phyloP scores from a whole-genome alignment of 2,329 filamentous ascomycete genomes.

The Fusarium stilboides region DNA sequence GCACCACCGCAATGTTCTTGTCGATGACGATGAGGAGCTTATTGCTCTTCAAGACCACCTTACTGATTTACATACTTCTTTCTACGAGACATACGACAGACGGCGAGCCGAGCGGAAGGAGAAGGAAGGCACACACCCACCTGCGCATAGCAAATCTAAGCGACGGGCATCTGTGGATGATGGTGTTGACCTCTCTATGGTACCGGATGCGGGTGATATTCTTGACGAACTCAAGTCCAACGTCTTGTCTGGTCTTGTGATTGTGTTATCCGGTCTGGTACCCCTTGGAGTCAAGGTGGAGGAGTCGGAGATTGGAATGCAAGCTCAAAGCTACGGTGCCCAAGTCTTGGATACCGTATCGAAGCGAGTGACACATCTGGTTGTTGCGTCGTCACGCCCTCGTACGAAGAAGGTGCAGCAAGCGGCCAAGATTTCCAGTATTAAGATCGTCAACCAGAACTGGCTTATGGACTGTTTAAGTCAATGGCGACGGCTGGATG shows the following conservation, averaged over 20 bases:
- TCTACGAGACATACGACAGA: constrained; percentile 87
- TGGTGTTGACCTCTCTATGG: constrained; percentile 63
- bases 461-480: constrained; percentile 91
- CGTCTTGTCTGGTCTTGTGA: constrained; percentile 80
- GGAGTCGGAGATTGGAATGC: constrained; percentile 87
- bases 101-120: constrained; percentile 58
- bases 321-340: constrained; percentile 89
- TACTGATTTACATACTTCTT: constrained; percentile 80
- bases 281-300: constrained; percentile 85
- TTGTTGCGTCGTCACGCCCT: constrained; percentile 78
- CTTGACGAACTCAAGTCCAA: constrained; percentile 84
- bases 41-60: constrained; percentile 82
- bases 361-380: constrained; percentile 79
- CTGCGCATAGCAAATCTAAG: constrained; percentile 52
- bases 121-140: constrained; percentile 54
- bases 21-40: constrained; percentile 90
- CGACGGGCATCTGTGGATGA: constrained; percentile 56
- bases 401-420: constrained; percentile 93
- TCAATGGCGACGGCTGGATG: constrained; percentile 85
- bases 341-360: constrained; percentile 70
- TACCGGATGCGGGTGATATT: constrained; percentile 90
- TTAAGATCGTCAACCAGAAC: constrained; percentile 92
- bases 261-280: constrained; percentile 93
- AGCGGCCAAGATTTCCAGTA: constrained; percentile 82
- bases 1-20: constrained; percentile 78